These are phyloP conservation scores for Plasmodium yoelii DNA, from an alignment of 169 alveolate genomes.

Conservation along the genomic window DNA sequence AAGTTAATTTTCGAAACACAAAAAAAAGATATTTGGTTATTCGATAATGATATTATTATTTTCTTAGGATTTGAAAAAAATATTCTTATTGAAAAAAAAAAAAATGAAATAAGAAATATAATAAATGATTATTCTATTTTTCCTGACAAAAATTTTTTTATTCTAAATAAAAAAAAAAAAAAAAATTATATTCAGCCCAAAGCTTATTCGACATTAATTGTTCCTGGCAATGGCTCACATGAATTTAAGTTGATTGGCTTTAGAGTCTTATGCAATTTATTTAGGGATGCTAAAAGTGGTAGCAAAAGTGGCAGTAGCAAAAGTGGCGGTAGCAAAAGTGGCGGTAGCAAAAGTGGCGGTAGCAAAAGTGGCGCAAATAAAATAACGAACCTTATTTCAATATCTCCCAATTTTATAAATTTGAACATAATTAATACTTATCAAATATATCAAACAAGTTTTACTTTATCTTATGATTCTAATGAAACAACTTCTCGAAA, in stretches of 20 bases:
- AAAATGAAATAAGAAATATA: not conserved
- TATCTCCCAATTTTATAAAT: slow-evolving; percentile 17
- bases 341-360: too few species aligned
- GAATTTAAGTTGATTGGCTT: slow-evolving; percentile 5
- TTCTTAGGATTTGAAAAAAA: slow-evolving; percentile 16
- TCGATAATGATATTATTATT: slow-evolving; percentile 20
- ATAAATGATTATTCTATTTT: slow-evolving; percentile 20
- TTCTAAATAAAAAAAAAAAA: slow-evolving; percentile 17
- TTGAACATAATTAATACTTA: slow-evolving; percentile 14
- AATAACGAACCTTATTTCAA: not conserved
- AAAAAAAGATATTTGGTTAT: slow-evolving; percentile 25
- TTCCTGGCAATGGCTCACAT: not conserved
- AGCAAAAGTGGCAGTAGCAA: too few species aligned
- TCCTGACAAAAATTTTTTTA: slow-evolving; percentile 17
- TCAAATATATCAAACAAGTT: slow-evolving; percentile 28
- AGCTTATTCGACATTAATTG: slow-evolving; percentile 37
- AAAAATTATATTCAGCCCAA: slow-evolving; percentile 10
- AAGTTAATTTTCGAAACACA: slow-evolving; percentile 31
- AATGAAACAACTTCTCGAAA: not conserved
- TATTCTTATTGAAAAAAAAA: slow-evolving; percentile 7
- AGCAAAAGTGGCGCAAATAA: too few species aligned
- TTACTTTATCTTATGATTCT: slow-evolving; percentile 19
- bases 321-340: too few species aligned
- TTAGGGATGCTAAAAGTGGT: too few species aligned
- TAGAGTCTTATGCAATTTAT: slow-evolving; percentile 18